Percentiles rank a stretch among this genome's conserved stretches.
phyloP scores from a whole-genome alignment of 805 yeast species.

The Scheffersomyces lignosus region DNA sequence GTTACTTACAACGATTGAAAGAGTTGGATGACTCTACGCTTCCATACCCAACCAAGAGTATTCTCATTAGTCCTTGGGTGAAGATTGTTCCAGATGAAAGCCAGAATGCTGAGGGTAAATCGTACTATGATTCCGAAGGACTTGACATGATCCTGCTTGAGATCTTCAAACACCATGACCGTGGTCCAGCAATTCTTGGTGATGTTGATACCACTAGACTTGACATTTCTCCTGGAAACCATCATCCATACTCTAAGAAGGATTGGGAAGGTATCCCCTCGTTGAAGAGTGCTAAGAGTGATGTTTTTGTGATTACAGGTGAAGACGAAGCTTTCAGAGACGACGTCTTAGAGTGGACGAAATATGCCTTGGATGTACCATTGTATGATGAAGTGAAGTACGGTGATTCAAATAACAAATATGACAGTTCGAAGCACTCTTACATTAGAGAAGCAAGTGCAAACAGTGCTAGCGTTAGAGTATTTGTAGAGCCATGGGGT shows the following conservation, averaged over 20 bases:
- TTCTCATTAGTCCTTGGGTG: slow-evolving; percentile 42
- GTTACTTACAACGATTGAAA: slow-evolving; percentile 28
- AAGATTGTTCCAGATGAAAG: slow-evolving; percentile 21
- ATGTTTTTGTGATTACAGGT: slow-evolving; percentile 35
- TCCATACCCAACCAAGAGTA: slow-evolving; percentile 25
- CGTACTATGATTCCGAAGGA: slow-evolving; percentile 30
- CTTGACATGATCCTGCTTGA: slow-evolving; percentile 9
- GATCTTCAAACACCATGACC: neutral
- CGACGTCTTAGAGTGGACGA: slow-evolving; percentile 36
- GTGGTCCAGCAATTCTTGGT: slow-evolving; percentile 10
- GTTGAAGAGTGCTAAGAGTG: slow-evolving; percentile 22
- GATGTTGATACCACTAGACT: slow-evolving; percentile 4
- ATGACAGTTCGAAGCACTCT: slow-evolving; percentile 17
- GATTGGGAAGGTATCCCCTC: slow-evolving; percentile 38
- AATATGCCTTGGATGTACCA: slow-evolving; percentile 31
- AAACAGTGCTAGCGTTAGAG: slow-evolving; percentile 19
- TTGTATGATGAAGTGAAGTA: slow-evolving; percentile 17
- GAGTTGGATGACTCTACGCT: slow-evolving; percentile 5
- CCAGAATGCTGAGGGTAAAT: slow-evolving; percentile 28
- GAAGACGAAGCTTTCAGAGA: slow-evolving; percentile 45
- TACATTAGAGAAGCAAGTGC: slow-evolving; percentile 16
- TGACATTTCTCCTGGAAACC: slow-evolving; percentile 26
- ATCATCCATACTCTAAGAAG: slow-evolving; percentile 16
- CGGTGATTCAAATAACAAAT: slow-evolving; percentile 24
- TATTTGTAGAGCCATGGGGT: slow-evolving; percentile 37